Percentiles rank a stretch among this genome's conserved stretches.
These are phyloP conservation scores for Hanseniaspora guilliermondii DNA, from an alignment of 805 yeast genomes.

Conservation along the genomic window DNA sequence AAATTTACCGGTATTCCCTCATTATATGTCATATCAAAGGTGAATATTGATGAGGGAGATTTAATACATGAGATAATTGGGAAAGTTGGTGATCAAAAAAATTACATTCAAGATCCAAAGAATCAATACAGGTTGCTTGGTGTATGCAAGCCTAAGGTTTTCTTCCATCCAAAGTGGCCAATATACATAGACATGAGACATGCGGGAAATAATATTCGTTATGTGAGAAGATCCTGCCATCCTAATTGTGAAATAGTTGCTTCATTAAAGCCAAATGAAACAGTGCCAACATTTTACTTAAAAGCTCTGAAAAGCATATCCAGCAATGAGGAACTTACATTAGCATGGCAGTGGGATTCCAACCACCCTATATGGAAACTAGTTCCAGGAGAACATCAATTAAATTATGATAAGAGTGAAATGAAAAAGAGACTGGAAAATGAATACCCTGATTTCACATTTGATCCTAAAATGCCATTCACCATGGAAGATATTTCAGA, in stretches of 20 bases:
- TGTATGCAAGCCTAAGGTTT: slow-evolving; percentile 47
- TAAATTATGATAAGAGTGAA: slow-evolving; percentile 15
- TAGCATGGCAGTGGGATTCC: slow-evolving; percentile 84
- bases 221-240: slow-evolving; percentile 59
- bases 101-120: slow-evolving; percentile 49
- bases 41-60: slow-evolving; percentile 33
- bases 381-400: slow-evolving; percentile 30
- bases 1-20: slow-evolving; percentile 52
- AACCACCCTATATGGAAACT: slow-evolving; percentile 59
- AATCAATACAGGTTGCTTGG: slow-evolving; percentile 74
- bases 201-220: slow-evolving; percentile 63
- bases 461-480: slow-evolving; percentile 29
- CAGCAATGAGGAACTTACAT: slow-evolving; percentile 57
- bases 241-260: slow-evolving; percentile 62
- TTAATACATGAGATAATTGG: slow-evolving; percentile 57
- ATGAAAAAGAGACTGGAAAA: slow-evolving; percentile 10
- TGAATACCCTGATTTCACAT: slow-evolving; percentile 8
- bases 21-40: slow-evolving; percentile 44
- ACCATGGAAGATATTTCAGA: slow-evolving; percentile 29
- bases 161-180: slow-evolving; percentile 46
- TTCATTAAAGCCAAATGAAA: slow-evolving; percentile 25
- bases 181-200: slow-evolving; percentile 70
- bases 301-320: slow-evolving; percentile 44
- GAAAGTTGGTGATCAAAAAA: slow-evolving; percentile 52
- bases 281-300: slow-evolving; percentile 41